Percentiles rank a stretch among this genome's conserved stretches.
phyloP scores from a whole-genome alignment of 305 asterid species.

The Galium porrigens region DNA sequence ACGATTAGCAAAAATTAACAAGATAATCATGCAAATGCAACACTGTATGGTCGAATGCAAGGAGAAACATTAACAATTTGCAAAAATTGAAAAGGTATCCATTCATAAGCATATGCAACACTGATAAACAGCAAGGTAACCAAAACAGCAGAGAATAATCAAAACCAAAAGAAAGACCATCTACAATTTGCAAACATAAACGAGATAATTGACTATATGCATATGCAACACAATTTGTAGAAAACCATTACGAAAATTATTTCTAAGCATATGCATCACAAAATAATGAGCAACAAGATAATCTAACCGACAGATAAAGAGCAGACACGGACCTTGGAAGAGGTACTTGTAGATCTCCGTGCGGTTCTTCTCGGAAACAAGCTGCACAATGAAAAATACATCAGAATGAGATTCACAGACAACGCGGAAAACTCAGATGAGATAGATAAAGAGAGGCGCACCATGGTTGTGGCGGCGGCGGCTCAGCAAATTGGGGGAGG shows the following conservation, averaged over 20 bases:
- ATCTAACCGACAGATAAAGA: background rate
- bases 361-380: conserved; percentile 71
- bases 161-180: no score
- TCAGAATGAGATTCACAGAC: background rate
- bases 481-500: background rate
- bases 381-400: conserved; percentile 23
- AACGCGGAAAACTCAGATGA: background rate
- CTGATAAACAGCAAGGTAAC: no score
- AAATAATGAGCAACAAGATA: background rate
- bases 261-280: background rate
- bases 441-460: background rate
- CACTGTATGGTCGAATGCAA: no score
- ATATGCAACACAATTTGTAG: no score
- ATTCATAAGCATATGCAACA: background rate
- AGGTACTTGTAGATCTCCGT: conserved; percentile 88
- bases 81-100: background rate
- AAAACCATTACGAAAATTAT: no score
- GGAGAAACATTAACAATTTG: no score
- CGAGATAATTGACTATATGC: no score
- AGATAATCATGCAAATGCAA: no score
- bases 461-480: background rate
- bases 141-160: background rate
- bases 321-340: conserved; percentile 41
- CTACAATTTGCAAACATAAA: no score
- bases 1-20: no score